These are phyloP conservation scores for Fusarium decemcellulare DNA, from an alignment of 2,329 filamentous ascomycete species.

Conservation along the genomic window DNA sequence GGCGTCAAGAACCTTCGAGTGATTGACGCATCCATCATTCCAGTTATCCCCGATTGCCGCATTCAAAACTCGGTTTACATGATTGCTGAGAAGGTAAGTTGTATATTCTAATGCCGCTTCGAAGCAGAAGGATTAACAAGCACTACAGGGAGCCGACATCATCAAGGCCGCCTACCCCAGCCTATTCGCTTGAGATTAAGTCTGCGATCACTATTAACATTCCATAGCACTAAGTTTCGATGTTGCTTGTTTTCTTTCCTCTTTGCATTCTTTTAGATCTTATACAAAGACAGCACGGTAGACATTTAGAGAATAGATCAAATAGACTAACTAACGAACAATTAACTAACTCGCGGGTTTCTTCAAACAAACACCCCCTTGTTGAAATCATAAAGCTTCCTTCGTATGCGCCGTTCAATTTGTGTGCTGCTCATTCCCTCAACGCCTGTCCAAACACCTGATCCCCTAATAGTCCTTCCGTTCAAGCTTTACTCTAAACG, in stretches of 20 bases:
- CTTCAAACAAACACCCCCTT: background rate
- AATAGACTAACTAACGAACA: background rate
- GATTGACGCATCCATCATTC: constrained; percentile 69
- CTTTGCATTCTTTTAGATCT: background rate
- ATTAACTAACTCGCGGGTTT: background rate
- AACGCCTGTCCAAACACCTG: too few relatives aligned
- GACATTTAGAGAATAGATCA: background rate
- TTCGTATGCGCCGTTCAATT: background rate
- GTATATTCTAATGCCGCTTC: background rate
- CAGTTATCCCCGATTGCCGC: constrained; percentile 67
- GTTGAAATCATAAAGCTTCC: background rate
- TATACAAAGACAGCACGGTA: background rate
- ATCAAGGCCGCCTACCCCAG: background rate
- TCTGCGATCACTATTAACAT: background rate
- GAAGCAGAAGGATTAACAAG: background rate
- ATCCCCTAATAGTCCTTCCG: background rate
- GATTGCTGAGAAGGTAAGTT: constrained; percentile 66
- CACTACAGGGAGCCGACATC: background rate
- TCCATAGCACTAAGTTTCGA: too few relatives aligned
- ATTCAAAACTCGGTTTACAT: constrained; percentile 74
- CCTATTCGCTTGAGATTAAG: background rate
- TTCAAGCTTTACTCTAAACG: background rate
- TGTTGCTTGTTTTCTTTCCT: background rate
- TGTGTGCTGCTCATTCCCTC: background rate
- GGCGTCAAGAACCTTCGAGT: constrained; percentile 68